Base-by-base conservation (phyloP, 2,329 filamentous ascomycete genomes). In the Fusarium torulosum region DNA sequence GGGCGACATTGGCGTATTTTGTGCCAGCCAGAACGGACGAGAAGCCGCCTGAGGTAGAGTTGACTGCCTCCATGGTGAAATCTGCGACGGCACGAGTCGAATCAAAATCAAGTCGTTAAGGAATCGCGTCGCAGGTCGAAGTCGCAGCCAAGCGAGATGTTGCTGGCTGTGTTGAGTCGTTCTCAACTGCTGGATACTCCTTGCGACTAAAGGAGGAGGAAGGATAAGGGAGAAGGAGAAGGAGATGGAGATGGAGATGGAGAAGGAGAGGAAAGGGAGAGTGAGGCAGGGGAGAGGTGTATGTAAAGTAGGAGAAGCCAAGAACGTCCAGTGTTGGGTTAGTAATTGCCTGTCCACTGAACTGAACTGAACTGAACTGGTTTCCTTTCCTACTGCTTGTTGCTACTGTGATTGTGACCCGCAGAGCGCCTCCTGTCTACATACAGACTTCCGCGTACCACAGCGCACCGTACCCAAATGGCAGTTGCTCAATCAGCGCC, bases 31-130 rank as follows among this genome's bases (percentile, higher is more conserved):
- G 78, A 47, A 90, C 88, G 77, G 91, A 63, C 41, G 60, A 93
- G 74, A 93, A 90, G 78, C 86, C 90, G 73, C 87, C 86, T 77
- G 91, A 88, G 68, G 88, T 80, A 72, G 87, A 78, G 78, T 91
- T 91, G 72, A 87, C 78, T 73, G 86, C 77, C 74, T 83, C 84
- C 85, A 87, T 86, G 70, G 66, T 66, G 63, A 37, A 37, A 19
- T 60, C 57, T 60, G 46, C 52, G 53, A 59, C 51, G 25, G 33
- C 11, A 46, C n/a, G 42, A 42, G 49, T 50, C 54, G 50, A 49
- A 59, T 35, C 37, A 31, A 25, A 50, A 37, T 37, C 17, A 37
- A 37, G 33, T 45, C 19, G 60, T 25, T 23, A n/a, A 9, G 29
- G 41, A 45, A 44, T 54, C 50, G 50, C 42, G 59, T 65, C 59